phyloP scores from a whole-genome alignment of 495 filamentous ascomycete genomes.

The Lophiostoma macrostomum region DNA sequence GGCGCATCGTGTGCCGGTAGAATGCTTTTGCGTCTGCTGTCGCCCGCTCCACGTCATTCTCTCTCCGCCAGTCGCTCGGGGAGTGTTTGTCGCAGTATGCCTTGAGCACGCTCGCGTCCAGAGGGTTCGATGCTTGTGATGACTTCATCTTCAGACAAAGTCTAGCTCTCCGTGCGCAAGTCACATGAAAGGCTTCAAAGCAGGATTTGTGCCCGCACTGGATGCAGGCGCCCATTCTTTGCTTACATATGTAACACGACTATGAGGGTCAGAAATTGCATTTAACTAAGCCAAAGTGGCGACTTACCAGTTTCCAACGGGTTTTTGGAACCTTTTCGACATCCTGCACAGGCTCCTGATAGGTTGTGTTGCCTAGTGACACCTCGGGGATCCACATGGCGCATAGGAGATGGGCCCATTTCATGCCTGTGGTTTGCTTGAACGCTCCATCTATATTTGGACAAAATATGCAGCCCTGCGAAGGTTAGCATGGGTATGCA shows the following conservation, averaged over 20 bases:
- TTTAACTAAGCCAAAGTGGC: neutral
- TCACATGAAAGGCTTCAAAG: constrained; percentile 97
- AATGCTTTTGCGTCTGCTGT: constrained; percentile 70
- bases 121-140: constrained; percentile 68
- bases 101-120: constrained; percentile 86
- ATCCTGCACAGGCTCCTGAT: constrained; percentile 98
- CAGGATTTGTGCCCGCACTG: constrained; percentile 98
- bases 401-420: constrained; percentile 95
- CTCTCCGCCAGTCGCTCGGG: constrained; percentile 80
- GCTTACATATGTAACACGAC: constrained; percentile 93
- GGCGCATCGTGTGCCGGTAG: constrained; percentile 82
- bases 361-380: constrained; percentile 88
- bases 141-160: constrained; percentile 97
- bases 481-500: constrained; percentile 18
- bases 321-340: constrained; percentile 94
- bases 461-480: constrained; percentile 90
- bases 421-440: constrained; percentile 91
- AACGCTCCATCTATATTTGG: constrained; percentile 97
- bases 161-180: constrained; percentile 82
- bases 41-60: constrained; percentile 72
- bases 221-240: constrained; percentile 96
- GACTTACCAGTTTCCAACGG: constrained; percentile 73
- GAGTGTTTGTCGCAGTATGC: constrained; percentile 97
- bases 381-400: constrained; percentile 99
- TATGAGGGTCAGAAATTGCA: constrained; percentile 22